Conservation (phyloP, 75 land plant species). For the Chamaecyparis obtusa region DNA sequence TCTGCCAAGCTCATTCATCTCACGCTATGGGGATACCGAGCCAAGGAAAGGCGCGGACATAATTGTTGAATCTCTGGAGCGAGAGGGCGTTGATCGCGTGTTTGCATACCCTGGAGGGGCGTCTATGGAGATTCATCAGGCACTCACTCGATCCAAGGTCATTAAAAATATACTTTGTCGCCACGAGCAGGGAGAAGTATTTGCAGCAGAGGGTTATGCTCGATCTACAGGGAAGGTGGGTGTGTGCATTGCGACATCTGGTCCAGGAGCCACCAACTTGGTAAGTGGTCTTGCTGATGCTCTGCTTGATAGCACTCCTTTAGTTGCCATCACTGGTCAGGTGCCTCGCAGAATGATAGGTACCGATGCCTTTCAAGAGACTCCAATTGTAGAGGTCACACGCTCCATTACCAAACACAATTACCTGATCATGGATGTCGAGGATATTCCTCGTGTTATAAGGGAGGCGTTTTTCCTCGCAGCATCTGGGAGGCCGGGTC, state of each 20-base stretch:
- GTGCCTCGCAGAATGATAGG: slow-evolving; percentile 95
- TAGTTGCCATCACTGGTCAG: slow-evolving; percentile 97
- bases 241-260: slow-evolving; percentile 94
- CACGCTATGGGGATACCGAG: slow-evolving; percentile 35
- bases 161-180: slow-evolving; percentile 79
- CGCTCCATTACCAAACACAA: slow-evolving; percentile 93
- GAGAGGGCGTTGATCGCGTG: slow-evolving; percentile 37
- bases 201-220: slow-evolving; percentile 94
- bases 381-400: slow-evolving; percentile 95
- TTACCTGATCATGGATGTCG: slow-evolving; percentile 79
- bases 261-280: slow-evolving; percentile 95
- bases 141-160: slow-evolving; percentile 69
- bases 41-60: slow-evolving; percentile 49
- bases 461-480: slow-evolving; percentile 86
- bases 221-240: slow-evolving; percentile 75
- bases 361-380: slow-evolving; percentile 94
- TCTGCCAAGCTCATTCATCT: slow-evolving; percentile 19
- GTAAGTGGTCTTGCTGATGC: slow-evolving; percentile 93
- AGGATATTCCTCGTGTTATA: slow-evolving; percentile 82
- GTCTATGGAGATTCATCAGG: slow-evolving; percentile 74
- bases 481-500: slow-evolving; percentile 86
- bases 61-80: slow-evolving; percentile 49
- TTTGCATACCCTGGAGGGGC: slow-evolving; percentile 58
- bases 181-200: slow-evolving; percentile 92
- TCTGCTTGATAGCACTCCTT: slow-evolving; percentile 73